phyloP scores from a whole-genome alignment of 1,284 basidiomycete genomes.

The Polyporus tsugae region DNA sequence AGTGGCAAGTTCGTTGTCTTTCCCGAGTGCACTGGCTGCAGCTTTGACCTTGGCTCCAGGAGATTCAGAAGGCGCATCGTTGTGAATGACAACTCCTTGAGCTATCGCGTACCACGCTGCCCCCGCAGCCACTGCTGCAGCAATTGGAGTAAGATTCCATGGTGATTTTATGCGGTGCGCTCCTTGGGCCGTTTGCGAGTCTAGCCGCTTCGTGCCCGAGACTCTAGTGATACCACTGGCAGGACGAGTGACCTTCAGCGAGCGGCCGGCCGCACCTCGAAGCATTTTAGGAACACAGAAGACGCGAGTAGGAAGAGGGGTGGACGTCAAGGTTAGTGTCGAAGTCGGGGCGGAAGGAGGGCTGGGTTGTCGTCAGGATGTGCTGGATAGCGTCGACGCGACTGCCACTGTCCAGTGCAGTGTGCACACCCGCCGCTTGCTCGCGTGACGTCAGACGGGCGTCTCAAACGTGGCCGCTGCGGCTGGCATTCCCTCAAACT shows the following conservation, averaged over 20 bases:
- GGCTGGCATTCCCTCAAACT: too few relatives aligned
- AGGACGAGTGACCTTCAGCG: slow-evolving; percentile 6
- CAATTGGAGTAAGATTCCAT: slow-evolving; percentile 26
- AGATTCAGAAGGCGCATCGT: slow-evolving; percentile 36
- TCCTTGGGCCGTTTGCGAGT: slow-evolving; percentile 18
- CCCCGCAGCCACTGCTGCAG: slow-evolving; percentile 32
- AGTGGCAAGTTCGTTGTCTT: slow-evolving; percentile 43
- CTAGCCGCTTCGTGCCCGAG: slow-evolving; percentile 21
- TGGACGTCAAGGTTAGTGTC: not conserved
- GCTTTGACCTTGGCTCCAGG: slow-evolving; percentile 7
- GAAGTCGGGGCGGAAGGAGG: not conserved
- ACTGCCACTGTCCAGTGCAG: too few relatives aligned
- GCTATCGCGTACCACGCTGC: slow-evolving; percentile 33
- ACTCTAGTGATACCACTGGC: not conserved
- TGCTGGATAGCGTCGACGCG: too few relatives aligned
- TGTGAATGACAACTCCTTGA: slow-evolving; percentile 34
- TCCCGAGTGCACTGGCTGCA: slow-evolving; percentile 7
- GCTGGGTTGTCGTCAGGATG: too few relatives aligned
- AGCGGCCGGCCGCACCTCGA: slow-evolving; percentile 23
- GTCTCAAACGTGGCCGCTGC: too few relatives aligned
- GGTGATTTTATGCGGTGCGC: not conserved
- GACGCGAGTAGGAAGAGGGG: not conserved
- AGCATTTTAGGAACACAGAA: slow-evolving; percentile 16
- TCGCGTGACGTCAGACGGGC: too few relatives aligned
- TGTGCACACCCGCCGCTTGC: too few relatives aligned